These are phyloP conservation scores for Metschnikowia continentalis DNA, from an alignment of 805 yeast genomes.

Conservation along the genomic window DNA sequence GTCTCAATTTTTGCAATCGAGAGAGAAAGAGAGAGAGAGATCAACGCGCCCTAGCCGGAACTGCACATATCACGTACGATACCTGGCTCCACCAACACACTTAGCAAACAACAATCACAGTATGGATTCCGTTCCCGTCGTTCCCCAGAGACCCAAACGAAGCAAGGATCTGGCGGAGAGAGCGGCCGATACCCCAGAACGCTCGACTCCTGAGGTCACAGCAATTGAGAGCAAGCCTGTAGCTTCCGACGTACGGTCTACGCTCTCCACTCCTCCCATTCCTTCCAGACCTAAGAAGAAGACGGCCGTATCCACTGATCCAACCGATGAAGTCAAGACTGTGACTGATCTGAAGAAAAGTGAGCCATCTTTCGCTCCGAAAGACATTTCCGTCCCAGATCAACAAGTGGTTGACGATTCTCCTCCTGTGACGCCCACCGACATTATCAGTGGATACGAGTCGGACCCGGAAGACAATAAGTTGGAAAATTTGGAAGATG, in stretches of 20 bases:
- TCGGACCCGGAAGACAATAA: background rate
- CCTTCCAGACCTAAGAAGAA: slow-evolving; percentile 1
- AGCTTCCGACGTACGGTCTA: background rate
- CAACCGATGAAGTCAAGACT: no score
- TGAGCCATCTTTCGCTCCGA: background rate
- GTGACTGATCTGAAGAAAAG: background rate
- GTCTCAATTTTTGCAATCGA: background rate
- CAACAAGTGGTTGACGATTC: background rate
- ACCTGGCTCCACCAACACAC: background rate
- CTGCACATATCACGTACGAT: background rate
- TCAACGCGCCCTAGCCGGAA: background rate
- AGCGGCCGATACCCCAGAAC: no score
- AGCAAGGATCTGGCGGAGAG: background rate
- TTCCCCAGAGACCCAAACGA: slow-evolving; percentile 4
- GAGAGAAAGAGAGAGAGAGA: background rate
- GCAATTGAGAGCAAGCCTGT: background rate
- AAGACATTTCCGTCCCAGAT: background rate
- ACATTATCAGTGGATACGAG: slow-evolving; percentile 1
- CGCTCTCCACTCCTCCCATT: background rate
- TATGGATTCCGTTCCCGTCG: background rate
- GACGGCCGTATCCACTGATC: background rate
- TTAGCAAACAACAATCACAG: background rate
- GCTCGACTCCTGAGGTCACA: no score
- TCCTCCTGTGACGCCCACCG: background rate
- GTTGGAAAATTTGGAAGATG: no score